Base-by-base conservation (phyloP, 208 protist genomes). In the Endotrypanum monterogeii region DNA sequence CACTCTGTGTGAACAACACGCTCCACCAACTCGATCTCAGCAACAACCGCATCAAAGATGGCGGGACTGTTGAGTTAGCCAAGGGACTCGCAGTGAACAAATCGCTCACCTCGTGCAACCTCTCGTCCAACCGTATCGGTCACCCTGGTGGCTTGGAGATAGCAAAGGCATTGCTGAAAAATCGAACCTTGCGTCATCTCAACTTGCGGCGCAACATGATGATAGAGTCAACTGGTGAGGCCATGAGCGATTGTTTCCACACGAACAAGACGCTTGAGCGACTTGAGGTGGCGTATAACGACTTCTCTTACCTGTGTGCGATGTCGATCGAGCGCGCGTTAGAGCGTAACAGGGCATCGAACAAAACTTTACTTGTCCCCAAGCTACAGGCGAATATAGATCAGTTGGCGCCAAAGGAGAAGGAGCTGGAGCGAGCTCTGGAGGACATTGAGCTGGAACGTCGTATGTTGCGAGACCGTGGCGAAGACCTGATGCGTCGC, bases 231-330 rank as follows among this genome's bases (percentile, higher is more conserved):
- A 96, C 92, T 0, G 92, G 90, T 8, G 89, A 94, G 32, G 61
- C 82, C 11, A 80, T 97, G 50, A 89, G 86, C 58, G 90, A 93
- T 41, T 79, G 80, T 20, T 73, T 98, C 2, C 83, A 86, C 16
- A 61, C 32, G 1, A 96, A 97, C 79, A 85, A 55, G 9, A 85
- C 87, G 1, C 39, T 98, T 25, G 84, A 96, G 72, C 83, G 69
- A n/a, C 86, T 98, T 71, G 92, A 98, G 56, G 85, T 96, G 50
- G 78, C 93, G 0, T 98, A 91, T 84, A 98, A 98, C 74, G 90
- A 98, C 76, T 97, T 97, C 66, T 89, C 86, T 8, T 98, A 97
- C 82, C 91, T 92, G 65, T 96, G 91, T 67, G 87, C 93, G 14
- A 86, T 95, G 56, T 83, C 83, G 32, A 93, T 94, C 44, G 77